phyloP scores from a whole-genome alignment of 75 land plant species.

The Cunninghamia lanceolata region DNA sequence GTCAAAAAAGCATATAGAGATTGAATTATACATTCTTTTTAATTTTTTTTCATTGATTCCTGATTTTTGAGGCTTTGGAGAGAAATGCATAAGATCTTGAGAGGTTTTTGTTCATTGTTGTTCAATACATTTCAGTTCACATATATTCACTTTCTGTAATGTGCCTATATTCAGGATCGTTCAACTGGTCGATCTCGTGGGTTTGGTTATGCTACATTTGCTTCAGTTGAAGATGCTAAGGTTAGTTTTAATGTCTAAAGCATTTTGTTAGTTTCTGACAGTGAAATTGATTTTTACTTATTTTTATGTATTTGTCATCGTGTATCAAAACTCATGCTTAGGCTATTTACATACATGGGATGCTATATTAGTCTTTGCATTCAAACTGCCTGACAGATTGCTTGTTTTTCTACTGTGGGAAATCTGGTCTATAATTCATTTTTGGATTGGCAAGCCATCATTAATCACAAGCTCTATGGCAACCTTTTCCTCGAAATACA shows the following conservation, averaged over 20 bases:
- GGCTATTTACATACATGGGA: not conserved
- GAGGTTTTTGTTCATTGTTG: not conserved
- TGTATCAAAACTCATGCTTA: too few species aligned
- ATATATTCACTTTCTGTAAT: not conserved
- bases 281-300: not conserved
- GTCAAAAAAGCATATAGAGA: not conserved
- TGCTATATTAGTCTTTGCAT: not conserved
- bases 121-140: not conserved
- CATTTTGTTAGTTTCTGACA: not conserved
- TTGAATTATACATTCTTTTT: not conserved
- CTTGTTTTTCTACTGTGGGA: not conserved
- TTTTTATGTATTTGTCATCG: not conserved
- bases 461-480: not conserved
- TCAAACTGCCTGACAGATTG: not conserved
- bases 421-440: not conserved
- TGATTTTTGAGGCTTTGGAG: not conserved
- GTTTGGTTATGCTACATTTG: conserved; percentile 81
- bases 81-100: not conserved
- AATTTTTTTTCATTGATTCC: not conserved
- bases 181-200: conserved; percentile 79
- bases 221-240: conserved; percentile 68
- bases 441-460: not conserved
- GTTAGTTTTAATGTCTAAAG: conserved; percentile 16
- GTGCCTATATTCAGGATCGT: conserved; percentile 41
- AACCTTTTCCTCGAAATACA: not conserved